phyloP scores from a whole-genome alignment of 352 stramenopile genomes.

The Elongisporangium undulatum region DNA sequence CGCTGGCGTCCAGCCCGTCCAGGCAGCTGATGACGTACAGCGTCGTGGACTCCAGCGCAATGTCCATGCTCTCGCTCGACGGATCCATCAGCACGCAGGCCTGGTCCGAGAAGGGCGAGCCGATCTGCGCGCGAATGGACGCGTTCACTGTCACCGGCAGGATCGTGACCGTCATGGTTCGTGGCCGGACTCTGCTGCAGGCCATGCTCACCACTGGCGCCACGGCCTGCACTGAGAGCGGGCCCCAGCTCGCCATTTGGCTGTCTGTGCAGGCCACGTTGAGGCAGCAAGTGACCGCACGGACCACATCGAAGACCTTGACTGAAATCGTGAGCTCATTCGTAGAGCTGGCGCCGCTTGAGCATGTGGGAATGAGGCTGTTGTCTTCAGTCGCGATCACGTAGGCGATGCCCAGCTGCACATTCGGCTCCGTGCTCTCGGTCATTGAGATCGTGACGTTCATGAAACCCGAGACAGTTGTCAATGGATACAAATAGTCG shows the following conservation, averaged over 20 bases:
- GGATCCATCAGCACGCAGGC: neutral
- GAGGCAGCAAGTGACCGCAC: conserved; percentile 46
- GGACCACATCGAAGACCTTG: conserved; percentile 40
- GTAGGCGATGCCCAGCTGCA: conserved; percentile 24
- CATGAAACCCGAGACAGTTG: conserved; percentile 41
- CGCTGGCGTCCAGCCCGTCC: conserved; percentile 35
- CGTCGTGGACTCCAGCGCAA: conserved; percentile 9
- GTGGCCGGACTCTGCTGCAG: conserved; percentile 28
- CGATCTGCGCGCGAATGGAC: conserved; percentile 24
- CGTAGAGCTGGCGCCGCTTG: conserved; percentile 4
- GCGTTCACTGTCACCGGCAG: conserved; percentile 20
- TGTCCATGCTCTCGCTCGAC: neutral
- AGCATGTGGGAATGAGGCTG: conserved; percentile 3
- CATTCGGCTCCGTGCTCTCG: neutral
- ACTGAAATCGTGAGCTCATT: conserved; percentile 14
- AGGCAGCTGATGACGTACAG: conserved; percentile 52
- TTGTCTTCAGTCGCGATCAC: conserved; percentile 10
- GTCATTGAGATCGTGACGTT: conserved; percentile 33
- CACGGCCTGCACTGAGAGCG: conserved; percentile 21
- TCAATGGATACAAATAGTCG: conserved; percentile 18
- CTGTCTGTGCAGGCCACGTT: conserved; percentile 22
- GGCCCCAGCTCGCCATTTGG: conserved; percentile 18
- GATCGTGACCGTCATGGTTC: conserved; percentile 22
- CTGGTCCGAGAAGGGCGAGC: neutral
- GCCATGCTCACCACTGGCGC: conserved; percentile 20